phyloP scores from a whole-genome alignment of 2,329 filamentous ascomycete genomes.

The Penicillium sclerotigenum region DNA sequence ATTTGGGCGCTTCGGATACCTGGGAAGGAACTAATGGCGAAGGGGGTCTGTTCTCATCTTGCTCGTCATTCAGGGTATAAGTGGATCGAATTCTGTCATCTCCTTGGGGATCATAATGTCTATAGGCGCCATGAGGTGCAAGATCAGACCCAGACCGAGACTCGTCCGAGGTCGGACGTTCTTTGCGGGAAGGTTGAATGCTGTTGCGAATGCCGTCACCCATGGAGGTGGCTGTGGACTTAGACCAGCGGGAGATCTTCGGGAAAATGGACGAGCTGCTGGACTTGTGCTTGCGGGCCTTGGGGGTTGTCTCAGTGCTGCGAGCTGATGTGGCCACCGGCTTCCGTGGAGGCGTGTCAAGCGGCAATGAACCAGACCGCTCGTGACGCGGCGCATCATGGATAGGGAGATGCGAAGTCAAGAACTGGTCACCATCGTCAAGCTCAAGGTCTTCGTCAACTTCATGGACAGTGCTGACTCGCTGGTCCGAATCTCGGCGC shows the following conservation, averaged over 20 bases:
- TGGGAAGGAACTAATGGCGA: slow-evolving; percentile 62
- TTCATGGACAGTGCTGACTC: slow-evolving; percentile 87
- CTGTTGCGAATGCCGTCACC: slow-evolving; percentile 73
- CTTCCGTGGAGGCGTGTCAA: slow-evolving; percentile 46
- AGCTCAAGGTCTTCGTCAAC: slow-evolving; percentile 67
- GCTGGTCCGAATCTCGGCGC: slow-evolving; percentile 63
- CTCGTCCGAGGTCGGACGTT: slow-evolving; percentile 60
- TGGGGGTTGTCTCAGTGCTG: slow-evolving; percentile 78
- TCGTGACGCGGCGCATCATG: slow-evolving; percentile 48
- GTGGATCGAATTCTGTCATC: slow-evolving; percentile 47
- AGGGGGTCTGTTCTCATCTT: slow-evolving; percentile 49
- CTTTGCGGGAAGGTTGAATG: slow-evolving; percentile 51
- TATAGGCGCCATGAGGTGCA: slow-evolving; percentile 58
- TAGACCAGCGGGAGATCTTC: slow-evolving; percentile 96
- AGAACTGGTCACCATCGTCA: slow-evolving; percentile 46
- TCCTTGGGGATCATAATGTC: slow-evolving; percentile 46
- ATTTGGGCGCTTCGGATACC: slow-evolving; percentile 58
- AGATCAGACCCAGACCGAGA: slow-evolving; percentile 78
- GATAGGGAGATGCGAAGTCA: slow-evolving; percentile 57
- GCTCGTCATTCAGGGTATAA: slow-evolving; percentile 41
- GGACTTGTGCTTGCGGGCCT: slow-evolving; percentile 81
- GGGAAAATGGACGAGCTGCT: slow-evolving; percentile 78
- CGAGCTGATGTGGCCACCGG: slow-evolving; percentile 45
- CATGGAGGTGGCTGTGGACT: slow-evolving; percentile 87
- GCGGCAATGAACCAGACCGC: slow-evolving; percentile 43